phyloP scores from a whole-genome alignment of 208 protist genomes.

The Trypanosoma cruzi region DNA sequence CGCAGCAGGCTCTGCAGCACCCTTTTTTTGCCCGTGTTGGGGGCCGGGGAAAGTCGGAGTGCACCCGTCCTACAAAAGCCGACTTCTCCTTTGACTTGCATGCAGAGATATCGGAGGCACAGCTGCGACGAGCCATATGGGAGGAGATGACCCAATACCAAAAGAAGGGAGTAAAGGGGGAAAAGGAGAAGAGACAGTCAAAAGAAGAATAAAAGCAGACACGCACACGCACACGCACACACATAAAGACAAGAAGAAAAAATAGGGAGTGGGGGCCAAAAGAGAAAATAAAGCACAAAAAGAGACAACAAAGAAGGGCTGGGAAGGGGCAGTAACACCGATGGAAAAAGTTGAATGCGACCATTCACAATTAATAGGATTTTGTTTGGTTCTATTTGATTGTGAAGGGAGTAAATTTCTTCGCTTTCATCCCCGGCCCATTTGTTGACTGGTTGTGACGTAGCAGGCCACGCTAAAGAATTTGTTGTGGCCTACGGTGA shows the following conservation, averaged over 20 bases:
- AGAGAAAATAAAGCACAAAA: too few relatives aligned
- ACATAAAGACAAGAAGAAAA: too few relatives aligned
- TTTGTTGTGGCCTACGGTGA: neutral
- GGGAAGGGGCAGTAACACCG: neutral
- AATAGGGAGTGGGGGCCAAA: too few relatives aligned
- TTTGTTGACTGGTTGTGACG: neutral
- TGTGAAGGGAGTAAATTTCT: neutral
- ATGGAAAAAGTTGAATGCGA: neutral
- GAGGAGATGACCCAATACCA: conserved; percentile 73
- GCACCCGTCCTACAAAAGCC: conserved; percentile 42
- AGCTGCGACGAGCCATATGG: conserved; percentile 82
- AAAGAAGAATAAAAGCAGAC: neutral
- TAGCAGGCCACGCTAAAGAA: neutral
- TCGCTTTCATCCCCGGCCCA: neutral
- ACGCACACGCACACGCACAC: neutral
- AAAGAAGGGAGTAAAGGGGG: conserved; percentile 8
- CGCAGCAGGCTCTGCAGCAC: conserved; percentile 80
- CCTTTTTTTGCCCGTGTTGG: conserved; percentile 80
- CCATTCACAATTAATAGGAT: neutral
- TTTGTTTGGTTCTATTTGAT: neutral
- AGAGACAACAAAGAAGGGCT: conserved; percentile 34
- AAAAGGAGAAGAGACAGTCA: neutral
- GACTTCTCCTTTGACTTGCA: conserved; percentile 86
- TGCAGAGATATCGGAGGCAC: conserved; percentile 84
- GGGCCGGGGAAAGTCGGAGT: conserved; percentile 37